phyloP scores from a whole-genome alignment of 2,329 filamentous ascomycete species.

The Cladophialophora immunda region DNA sequence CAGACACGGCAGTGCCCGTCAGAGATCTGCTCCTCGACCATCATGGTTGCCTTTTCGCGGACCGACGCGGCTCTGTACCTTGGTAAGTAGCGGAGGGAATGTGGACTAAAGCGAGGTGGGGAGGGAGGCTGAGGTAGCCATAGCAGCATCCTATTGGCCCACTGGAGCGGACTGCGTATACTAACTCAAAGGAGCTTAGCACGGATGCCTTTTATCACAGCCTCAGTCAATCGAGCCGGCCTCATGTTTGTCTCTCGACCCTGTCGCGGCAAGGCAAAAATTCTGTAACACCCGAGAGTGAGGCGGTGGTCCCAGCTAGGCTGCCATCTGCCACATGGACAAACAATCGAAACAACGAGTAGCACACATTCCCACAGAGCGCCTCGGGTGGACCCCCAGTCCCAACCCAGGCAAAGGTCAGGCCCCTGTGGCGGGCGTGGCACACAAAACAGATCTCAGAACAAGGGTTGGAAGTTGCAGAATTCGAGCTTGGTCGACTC shows the following conservation, averaged over 20 bases:
- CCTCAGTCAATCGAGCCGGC: not conserved
- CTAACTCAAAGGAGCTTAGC: not conserved
- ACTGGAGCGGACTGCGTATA: not conserved
- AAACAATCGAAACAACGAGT: conserved; percentile 15
- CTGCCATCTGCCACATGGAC: conserved; percentile 15
- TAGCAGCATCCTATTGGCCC: not conserved
- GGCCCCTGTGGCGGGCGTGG: not conserved
- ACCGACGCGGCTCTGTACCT: conserved; percentile 14
- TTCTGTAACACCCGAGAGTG: conserved; percentile 16
- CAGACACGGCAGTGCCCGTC: conserved; percentile 10
- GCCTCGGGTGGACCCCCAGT: not conserved
- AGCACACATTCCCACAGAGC: conserved; percentile 8
- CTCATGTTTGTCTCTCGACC: conserved; percentile 4
- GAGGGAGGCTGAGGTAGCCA: conserved; percentile 12
- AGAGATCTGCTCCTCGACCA: conserved; percentile 4
- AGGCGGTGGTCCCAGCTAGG: conserved; percentile 13
- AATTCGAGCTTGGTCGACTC: conserved; percentile 23
- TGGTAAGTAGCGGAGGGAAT: conserved; percentile 3
- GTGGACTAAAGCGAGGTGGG: conserved; percentile 1
- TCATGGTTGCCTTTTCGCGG: conserved; percentile 20
- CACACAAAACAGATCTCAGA: conserved; percentile 6
- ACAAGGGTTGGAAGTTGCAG: conserved; percentile 12
- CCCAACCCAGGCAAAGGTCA: not conserved
- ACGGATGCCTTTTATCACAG: conserved; percentile 16
- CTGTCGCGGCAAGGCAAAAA: conserved; percentile 16